Base-by-base conservation (phyloP, 1,284 basidiomycete species). In the Ustilago cynodontis region DNA sequence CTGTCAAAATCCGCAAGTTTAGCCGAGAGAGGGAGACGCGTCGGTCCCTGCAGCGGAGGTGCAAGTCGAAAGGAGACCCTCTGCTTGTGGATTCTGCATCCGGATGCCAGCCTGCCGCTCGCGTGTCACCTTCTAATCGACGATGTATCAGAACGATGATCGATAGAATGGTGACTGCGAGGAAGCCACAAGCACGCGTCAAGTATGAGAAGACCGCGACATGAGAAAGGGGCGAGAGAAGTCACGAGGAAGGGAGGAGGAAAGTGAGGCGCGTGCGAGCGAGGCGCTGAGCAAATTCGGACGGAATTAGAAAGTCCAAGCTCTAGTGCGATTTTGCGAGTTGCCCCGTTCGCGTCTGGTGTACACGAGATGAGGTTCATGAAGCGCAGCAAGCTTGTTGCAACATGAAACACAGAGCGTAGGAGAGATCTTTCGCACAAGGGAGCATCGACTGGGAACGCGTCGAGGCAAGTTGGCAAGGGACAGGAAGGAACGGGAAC, bases 1-100 rank as follows among this genome's bases (percentile, higher is more conserved):
- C 70, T 66, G 70, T 71, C 64, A 56, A 71, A 45, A 63, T 60
- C 50, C 22, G 63, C 69, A 55, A 55, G 41, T 65, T 62, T 63
- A 71, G 59, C 69, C 69, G 59, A 65, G 41, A 18, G n/a, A 33
- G 31, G 11, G 31, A 45, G 53, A 56, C 61, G 61, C 61, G 60
- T 62, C 60, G 57, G 57, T 50, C 47, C 57, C 47, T 59, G 57
- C 57, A 59, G 57, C 29, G 35, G 28, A 29, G 13, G 33, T 29
- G 39, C 54, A 54, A 10, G 20, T 33, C n/a, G n/a, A n/a, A n/a
- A 33, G 31, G n/a, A 26, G 31, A 10, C 35, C 31, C 26, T 24
- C 24, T n/a, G n/a, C n/a, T 24, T 49, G 47, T 49, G 24, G 31
- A 2, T 14, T 26, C 47, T 49, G 47, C 47, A 49, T 49, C 47